Evolutionary conservation across 305 asterid species (phyloP), one percentile per base, ranked within the genome.

Genomic region (Fraxinus sp.): DNA sequence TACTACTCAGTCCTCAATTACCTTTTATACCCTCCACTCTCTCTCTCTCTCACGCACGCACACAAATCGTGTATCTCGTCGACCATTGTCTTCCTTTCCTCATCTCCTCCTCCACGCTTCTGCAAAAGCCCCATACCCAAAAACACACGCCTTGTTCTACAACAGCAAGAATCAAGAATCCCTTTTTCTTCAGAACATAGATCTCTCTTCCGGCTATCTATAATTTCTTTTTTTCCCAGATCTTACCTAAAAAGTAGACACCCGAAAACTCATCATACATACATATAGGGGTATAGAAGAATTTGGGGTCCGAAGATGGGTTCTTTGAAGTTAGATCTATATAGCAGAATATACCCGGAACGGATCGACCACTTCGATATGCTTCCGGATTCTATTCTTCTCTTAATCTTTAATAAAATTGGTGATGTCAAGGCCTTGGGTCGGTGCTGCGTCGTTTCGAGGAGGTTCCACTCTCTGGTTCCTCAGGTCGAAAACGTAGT

Each of bases 401-500:
- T 92, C 79, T 76, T 92, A 24, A 85, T 92, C 33, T 92, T 92
- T 87, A 92, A 92, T 87, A 86, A 79, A 83, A 89, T 92, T 88
- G 92, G 91, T 13, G 96, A 89, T 57, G 96, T 92, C 30, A 91
- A 92, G 79, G 88, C 93, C 35, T 74, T 92, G 18, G 94, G 94
- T 2, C 89, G 91, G 4, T 89, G 94, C 90, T 89, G 91, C 75
- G 91, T 87, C 20, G 96, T 90, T 81, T 91, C 92, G 9, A 80
- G 26, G 62, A 83, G 96, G 13, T 92, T 92, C 57, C 91, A 89
- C 59, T 84, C 82, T 11, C 89, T 92, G 7, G 90, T 92, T 0
- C 90, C 90, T 2, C 92, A 88, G 78, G 94, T 92, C 10, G 92
- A 92, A 6, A 88, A 88, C 85, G 91, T 91, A 80, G 84, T 88